Evolutionary conservation across 768 basidiomycete genomes (phyloP), one percentile per base, ranked within the genome.

Genomic region (Hypholoma sublateritium): DNA sequence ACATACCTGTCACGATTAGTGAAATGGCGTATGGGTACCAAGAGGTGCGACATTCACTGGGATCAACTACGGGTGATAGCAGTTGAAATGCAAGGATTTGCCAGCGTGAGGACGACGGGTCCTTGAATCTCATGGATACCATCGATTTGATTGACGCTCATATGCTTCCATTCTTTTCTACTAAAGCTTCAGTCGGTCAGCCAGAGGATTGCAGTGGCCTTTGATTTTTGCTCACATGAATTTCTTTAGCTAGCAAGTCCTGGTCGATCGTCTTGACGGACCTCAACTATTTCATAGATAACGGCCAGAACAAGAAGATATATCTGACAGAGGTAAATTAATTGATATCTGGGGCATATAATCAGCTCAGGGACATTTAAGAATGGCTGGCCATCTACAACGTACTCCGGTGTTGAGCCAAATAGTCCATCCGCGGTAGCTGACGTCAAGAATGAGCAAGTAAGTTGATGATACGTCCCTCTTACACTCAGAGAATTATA

Each of bases 361-460:
- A 47, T 25, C 55, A 3, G 53, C 17, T n/a, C 41, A 12, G 1
- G 2, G n/a, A 19, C 9, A 32, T 32, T 42, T 3, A 56, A 90
- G 89, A 91, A 89, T 65, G 88, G 89, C 37, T 91, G 88, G 89
- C 89, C 89, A 0, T 89, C 87, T 0, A 74, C 74, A 46, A 85
- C 85, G 0, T 90, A 80, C 16, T 35, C 67, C 1, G 74, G 81
- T 8, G 87, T 91, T 11, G 74, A 88, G 58, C 82, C 88, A 2
- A 91, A 90, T 66, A 87, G 83, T 59, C 74, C 76, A 0, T 57
- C 66, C 46, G 89, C 89, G 4, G 78, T 88, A 6, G 81, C 88
- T 1, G 75, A 83, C 65, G 72, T 88, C 25, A 65, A 70, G n/a
- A 87, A 83, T 56, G 89, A 88, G 69, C 76, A 79, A 52, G 88